Base-by-base conservation (phyloP, 2,329 filamentous ascomycete species). In the Ustilaginoidea virens region DNA sequence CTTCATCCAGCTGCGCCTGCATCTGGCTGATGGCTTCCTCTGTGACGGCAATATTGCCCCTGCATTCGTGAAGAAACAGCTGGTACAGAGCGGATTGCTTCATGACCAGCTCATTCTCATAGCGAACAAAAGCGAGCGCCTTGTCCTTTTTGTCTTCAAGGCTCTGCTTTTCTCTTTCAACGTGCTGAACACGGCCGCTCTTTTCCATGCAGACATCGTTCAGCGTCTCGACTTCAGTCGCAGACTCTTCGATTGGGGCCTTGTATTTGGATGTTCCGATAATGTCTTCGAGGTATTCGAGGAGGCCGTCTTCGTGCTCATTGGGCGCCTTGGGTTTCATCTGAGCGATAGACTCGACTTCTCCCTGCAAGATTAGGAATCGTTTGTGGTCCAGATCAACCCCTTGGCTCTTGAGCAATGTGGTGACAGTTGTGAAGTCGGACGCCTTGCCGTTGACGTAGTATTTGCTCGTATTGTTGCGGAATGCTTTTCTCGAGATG, bases 221-320 rank as follows among this genome's bases (percentile, higher is more conserved):
- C 31, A 96, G 67, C 1, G 74, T 75, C 53, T 98, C 90, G 0
- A 93, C 82, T 52, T 96, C 82, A 2, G 77, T 60, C 1, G 85
- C 87, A 1, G 86, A 77, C 56, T 98, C 90, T 42, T 98, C 90
- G 37, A 98, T 98, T 0, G 90, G 87, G 0, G 80, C 71, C 58
- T 98, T 98, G 61, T 98, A 98, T 51, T 93, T 94, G 5, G 90
- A 96, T 0, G 90, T 98, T 37, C 92, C 90, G 43, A 98, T 96
- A 36, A 98, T 98, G 46, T 98, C 90, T 51, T 98, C 90, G 0
- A 98, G 70, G 39, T 98, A 98, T 52, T 98, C 90, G 12, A 98
- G 65, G 4, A 98, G 68, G 9, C 90, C 90, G 45, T 98, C 90
- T 36, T 98, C 90, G 46, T 96, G 87, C 51, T 98, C 90, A 42